Evolutionary conservation across 2,329 filamentous ascomycete species (phyloP), one percentile per base, ranked within the genome.

Genomic region (Fusarium citri): DNA sequence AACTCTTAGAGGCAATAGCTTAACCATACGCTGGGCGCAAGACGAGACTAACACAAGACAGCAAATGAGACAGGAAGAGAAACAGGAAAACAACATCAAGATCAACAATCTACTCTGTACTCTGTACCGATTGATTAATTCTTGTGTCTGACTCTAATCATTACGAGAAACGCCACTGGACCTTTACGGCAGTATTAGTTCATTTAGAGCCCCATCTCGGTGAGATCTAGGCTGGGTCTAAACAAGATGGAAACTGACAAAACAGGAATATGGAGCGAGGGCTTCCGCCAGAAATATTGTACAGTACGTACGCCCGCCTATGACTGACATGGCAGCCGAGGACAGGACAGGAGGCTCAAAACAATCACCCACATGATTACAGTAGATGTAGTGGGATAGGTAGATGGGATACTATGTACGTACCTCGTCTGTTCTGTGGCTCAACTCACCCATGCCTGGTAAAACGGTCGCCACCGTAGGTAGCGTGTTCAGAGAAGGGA

Each of bases 391-490:
- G 28, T 30, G 28, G 28, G 28, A 30, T 30, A n/a, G 14, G 28
- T 46, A 34, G 42, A 11, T 51, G 23, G 20, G 25, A 20, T 40
- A 30, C 28, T 4, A 30, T 30, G 28, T 30, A 51, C 30, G 16
- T 40, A 34, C n/a, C 30, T 37, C 7, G 3, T 68, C 53, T 48
- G n/a, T 51, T 7, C 23, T 69, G 60, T 56, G 55, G 47, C 30
- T 61, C 62, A 54, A 66, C 55, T 55, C 28, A 72, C 63, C 63
- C 71, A 59, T 73, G 71, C 58, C 69, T 59, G 53, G 67, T 55
- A 66, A 69, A 72, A 75, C 71, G 72, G 71, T 74, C 71, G 59
- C 69, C 64, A 72, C 71, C 71, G 73, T 55, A 64, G 53, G 56
- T 67, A 72, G 71, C 60, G 69, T 71, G 54, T 63, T 64, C 64